Percentiles rank a stretch among this genome's conserved stretches.
These are phyloP conservation scores for Gymnopilus junonius DNA, from an alignment of 768 basidiomycete species.

Conservation along the genomic window DNA sequence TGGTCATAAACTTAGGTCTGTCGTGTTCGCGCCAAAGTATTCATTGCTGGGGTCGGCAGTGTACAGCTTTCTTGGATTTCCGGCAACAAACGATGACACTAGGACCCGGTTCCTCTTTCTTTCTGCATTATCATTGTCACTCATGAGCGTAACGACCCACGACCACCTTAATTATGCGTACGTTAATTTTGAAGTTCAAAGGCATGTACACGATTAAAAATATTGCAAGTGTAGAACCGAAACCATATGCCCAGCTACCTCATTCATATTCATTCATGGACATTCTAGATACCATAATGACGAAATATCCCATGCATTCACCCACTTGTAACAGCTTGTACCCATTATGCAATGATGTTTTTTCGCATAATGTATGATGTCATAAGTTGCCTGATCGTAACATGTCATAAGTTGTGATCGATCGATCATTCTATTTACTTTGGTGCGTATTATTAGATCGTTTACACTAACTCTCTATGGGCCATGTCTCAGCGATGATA, in stretches of 20 bases:
- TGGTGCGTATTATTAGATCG: background rate
- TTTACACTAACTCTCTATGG: background rate
- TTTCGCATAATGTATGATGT: background rate
- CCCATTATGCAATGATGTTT: background rate
- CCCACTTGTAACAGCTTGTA: conserved; percentile 12
- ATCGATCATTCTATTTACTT: background rate
- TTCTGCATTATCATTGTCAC: conserved; percentile 4
- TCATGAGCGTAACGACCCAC: conserved; percentile 14
- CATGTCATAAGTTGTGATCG: background rate
- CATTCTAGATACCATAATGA: conserved; percentile 15
- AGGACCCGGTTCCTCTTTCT: background rate
- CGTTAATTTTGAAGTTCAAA: background rate
- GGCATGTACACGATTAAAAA: background rate
- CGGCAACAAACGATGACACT: conserved; percentile 48
- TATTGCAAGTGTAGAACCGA: background rate
- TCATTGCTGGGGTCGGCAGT: conserved; percentile 77
- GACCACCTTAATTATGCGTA: conserved; percentile 13
- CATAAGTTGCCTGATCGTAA: background rate
- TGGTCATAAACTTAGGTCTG: conserved; percentile 56
- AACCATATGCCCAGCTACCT: conserved; percentile 13
- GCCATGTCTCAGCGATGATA: background rate
- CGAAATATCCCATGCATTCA: conserved; percentile 14
- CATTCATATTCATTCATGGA: conserved; percentile 12
- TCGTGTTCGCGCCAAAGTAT: conserved; percentile 75
- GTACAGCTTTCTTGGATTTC: conserved; percentile 78